Evolutionary conservation across 2,329 filamentous ascomycete species (phyloP).

Genomic region (Penicillium sp.): DNA sequence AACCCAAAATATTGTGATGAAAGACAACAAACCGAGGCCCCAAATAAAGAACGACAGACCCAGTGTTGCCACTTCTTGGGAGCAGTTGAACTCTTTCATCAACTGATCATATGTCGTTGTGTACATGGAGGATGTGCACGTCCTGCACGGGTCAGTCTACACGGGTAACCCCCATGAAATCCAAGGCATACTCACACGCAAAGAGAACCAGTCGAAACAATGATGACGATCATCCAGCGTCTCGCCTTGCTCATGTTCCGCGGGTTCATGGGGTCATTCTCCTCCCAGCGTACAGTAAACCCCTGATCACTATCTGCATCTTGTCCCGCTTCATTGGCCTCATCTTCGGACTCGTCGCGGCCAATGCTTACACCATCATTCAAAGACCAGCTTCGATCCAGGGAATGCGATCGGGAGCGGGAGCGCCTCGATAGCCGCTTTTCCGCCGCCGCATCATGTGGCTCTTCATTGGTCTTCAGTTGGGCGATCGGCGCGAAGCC

Average conservation of each 20-base stretch:
- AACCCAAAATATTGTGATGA: neutral
- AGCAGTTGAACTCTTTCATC: constrained; percentile 70
- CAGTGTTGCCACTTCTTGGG: constrained; percentile 71
- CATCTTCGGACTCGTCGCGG: constrained; percentile 19
- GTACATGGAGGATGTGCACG: constrained; percentile 85
- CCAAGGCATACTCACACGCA: constrained; percentile 68
- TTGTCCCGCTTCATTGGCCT: constrained; percentile 20
- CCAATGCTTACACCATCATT: constrained; percentile 35
- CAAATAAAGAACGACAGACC: constrained; percentile 82
- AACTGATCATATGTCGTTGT: constrained; percentile 79
- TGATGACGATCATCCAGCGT: constrained; percentile 77
- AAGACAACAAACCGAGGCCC: constrained; percentile 59
- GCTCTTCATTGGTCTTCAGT: neutral
- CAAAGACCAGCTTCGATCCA: constrained; percentile 37
- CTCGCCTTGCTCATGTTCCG: constrained; percentile 64
- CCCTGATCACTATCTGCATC: constrained; percentile 32
- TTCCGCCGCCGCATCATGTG: neutral
- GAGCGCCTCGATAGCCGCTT: neutral
- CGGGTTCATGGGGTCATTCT: constrained; percentile 72
- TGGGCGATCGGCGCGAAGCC: neutral
- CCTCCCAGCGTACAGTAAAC: constrained; percentile 75
- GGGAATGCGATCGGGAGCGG: constrained; percentile 19
- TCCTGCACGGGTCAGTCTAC: constrained; percentile 51
- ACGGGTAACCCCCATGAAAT: neutral
- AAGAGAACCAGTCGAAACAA: constrained; percentile 72